Percentiles rank a stretch among this genome's conserved stretches.
Conservation (phyloP, 805 yeast genomes). For the Yamadazyma takamatsuzukensis region DNA sequence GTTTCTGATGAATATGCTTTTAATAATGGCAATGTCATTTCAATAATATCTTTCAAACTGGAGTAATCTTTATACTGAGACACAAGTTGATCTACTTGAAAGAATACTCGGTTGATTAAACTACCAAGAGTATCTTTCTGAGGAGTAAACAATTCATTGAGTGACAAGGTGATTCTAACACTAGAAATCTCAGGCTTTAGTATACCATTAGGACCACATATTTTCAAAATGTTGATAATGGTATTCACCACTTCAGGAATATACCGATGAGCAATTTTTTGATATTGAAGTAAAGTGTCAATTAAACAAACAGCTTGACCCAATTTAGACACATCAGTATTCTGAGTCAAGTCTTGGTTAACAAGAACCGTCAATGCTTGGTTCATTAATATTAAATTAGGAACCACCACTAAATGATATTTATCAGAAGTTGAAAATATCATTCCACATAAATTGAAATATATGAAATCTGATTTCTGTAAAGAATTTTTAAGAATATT, state of each 20-base stretch:
- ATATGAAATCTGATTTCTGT: conserved; percentile 51
- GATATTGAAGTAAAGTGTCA: conserved; percentile 66
- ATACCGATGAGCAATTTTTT: conserved; percentile 72
- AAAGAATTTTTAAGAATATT: conserved; percentile 32
- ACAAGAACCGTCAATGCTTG: conserved; percentile 48
- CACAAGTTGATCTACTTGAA: conserved; percentile 27
- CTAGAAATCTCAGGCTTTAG: conserved; percentile 1
- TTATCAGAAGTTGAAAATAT: conserved; percentile 93
- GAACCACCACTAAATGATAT: conserved; percentile 87
- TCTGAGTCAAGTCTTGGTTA: conserved; percentile 25
- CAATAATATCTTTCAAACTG: conserved; percentile 57
- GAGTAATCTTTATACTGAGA: conserved; percentile 59
- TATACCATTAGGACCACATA: not conserved
- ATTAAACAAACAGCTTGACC: conserved; percentile 65
- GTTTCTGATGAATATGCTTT: conserved; percentile 18
- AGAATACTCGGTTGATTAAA: conserved; percentile 30
- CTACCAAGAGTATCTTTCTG: conserved; percentile 13
- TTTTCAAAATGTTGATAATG: conserved; percentile 39
- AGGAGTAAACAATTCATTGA: conserved; percentile 15
- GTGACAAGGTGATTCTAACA: conserved; percentile 3
- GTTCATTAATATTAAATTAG: conserved; percentile 68
- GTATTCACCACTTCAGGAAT: conserved; percentile 63
- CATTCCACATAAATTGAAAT: conserved; percentile 68
- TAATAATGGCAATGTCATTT: conserved; percentile 13
- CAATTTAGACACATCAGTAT: conserved; percentile 34